Percentiles rank a stretch among this genome's conserved stretches.
Evolutionary conservation across 495 filamentous ascomycete genomes (phyloP).

Genomic region (Xylaria nigripes): DNA sequence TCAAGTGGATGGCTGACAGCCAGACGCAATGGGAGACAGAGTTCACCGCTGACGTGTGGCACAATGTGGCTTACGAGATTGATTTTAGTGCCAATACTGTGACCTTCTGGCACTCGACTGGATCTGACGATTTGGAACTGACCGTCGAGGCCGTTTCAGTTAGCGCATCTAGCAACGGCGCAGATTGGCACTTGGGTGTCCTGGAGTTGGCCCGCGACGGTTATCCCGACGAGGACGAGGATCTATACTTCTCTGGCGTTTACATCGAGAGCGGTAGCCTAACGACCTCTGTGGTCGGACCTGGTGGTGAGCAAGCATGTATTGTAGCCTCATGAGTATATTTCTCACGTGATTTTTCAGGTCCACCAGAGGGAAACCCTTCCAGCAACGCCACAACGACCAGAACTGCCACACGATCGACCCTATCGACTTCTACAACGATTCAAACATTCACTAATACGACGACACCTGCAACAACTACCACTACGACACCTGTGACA

Average conservation of each 20-base stretch:
- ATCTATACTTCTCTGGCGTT: slow-evolving; percentile 58
- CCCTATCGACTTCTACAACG: slow-evolving; percentile 7
- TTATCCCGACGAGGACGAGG: slow-evolving; percentile 37
- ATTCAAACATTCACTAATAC: no score
- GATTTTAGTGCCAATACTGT: slow-evolving; percentile 48
- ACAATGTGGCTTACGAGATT: slow-evolving; percentile 54
- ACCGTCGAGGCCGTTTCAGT: slow-evolving; percentile 42
- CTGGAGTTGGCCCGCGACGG: slow-evolving; percentile 46
- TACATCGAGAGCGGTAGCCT: slow-evolving; percentile 50
- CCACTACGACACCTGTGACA: slow-evolving; percentile 5
- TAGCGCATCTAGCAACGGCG: slow-evolving; percentile 48
- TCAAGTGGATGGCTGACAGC: slow-evolving; percentile 18
- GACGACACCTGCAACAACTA: slow-evolving; percentile 2
- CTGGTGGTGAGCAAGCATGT: slow-evolving; percentile 16
- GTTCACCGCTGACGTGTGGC: slow-evolving; percentile 45
- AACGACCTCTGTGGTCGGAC: slow-evolving; percentile 41
- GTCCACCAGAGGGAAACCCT: slow-evolving; percentile 7
- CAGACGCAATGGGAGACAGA: slow-evolving; percentile 9
- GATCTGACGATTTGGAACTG: slow-evolving; percentile 38
- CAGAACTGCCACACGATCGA: neutral
- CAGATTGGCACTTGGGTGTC: slow-evolving; percentile 58
- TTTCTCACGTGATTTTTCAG: slow-evolving; percentile 1
- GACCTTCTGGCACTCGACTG: slow-evolving; percentile 51
- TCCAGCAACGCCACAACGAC: slow-evolving; percentile 6
- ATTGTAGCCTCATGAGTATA: neutral